These are phyloP conservation scores for Epichloe sp. DNA, from an alignment of 2,329 filamentous ascomycete genomes.

Conservation along the genomic window DNA sequence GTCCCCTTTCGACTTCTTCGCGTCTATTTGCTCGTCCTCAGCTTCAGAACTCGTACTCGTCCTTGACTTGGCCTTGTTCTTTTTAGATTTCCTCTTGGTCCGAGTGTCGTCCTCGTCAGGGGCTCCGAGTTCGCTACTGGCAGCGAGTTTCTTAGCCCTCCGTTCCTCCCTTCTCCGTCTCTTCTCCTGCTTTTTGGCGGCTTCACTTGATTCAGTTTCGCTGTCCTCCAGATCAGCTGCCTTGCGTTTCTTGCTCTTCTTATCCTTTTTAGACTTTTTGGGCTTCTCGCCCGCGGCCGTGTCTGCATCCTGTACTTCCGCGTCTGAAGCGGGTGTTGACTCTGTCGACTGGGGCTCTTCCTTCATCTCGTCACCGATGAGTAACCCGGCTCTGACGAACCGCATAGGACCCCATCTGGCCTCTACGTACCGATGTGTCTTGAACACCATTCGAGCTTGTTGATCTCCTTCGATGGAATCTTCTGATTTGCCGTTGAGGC, in stretches of 20 bases:
- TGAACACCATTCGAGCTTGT: constrained; percentile 52
- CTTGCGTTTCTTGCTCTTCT: constrained; percentile 38
- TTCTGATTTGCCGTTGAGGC: constrained; percentile 79
- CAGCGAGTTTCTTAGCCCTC: constrained; percentile 17
- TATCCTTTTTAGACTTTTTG: constrained; percentile 24
- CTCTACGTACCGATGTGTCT: constrained; percentile 60
- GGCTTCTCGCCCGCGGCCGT: constrained; percentile 10
- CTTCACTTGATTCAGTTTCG: constrained; percentile 1
- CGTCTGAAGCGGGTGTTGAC: constrained; percentile 6
- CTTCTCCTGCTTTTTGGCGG: constrained; percentile 22
- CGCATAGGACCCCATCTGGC: constrained; percentile 67
- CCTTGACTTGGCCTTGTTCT: constrained; percentile 8
- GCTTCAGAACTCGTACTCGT: constrained; percentile 9
- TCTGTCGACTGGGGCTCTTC: constrained; percentile 15
- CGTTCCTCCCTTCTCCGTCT: constrained; percentile 24
- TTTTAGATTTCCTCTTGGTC: constrained; percentile 27
- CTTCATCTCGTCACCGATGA: constrained; percentile 44
- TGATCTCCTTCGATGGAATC: constrained; percentile 58
- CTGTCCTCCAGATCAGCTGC: constrained; percentile 24
- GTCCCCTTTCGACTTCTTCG: constrained; percentile 26
- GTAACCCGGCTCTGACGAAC: constrained; percentile 76
- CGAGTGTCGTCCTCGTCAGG: constrained; percentile 22
- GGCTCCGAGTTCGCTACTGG: constrained; percentile 9
- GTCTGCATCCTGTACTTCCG: constrained; percentile 1
- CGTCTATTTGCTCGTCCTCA: constrained; percentile 11